Evolutionary conservation across 345 rosid genomes (phyloP).

Genomic region (Aethionema arabicum): DNA sequence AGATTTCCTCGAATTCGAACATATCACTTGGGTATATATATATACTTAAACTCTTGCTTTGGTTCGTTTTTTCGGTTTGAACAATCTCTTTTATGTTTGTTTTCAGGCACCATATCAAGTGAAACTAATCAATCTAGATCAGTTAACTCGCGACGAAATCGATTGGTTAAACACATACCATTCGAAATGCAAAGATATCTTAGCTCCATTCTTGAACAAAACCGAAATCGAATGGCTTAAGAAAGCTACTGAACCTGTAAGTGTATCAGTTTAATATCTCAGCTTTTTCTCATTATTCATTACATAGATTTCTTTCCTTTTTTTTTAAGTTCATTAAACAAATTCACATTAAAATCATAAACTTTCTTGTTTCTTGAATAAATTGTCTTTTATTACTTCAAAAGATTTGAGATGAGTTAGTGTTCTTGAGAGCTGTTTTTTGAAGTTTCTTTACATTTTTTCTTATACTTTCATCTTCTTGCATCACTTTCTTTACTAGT

Average conservation of each 20-base stretch:
- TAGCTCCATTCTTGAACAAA: conserved; percentile 66
- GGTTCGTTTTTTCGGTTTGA: conserved; percentile 1
- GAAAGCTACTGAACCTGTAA: conserved; percentile 78
- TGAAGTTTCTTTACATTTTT: conserved; percentile 36
- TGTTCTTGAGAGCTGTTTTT: conserved; percentile 32
- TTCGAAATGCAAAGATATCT: conserved; percentile 63
- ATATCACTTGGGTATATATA: conserved; percentile 83
- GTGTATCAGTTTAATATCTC: conserved; percentile 32
- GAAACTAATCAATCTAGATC: conserved; percentile 65
- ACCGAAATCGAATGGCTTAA: conserved; percentile 78
- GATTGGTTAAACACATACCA: conserved; percentile 84
- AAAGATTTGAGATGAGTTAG: background rate
- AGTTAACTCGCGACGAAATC: conserved; percentile 60
- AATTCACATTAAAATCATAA: conserved; percentile 14
- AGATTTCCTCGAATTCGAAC: conserved; percentile 89
- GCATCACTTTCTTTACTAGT: conserved; percentile 48
- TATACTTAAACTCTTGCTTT: conserved; percentile 21
- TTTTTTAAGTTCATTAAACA: background rate
- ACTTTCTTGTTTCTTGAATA: background rate
- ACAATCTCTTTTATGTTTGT: background rate
- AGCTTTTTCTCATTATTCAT: background rate
- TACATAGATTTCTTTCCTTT: conserved; percentile 13
- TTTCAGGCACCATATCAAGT: conserved; percentile 82
- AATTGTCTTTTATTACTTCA: too few species aligned
- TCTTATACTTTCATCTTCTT: conserved; percentile 44